These are phyloP conservation scores for Leucosporidium creatinivorum DNA, from an alignment of 768 basidiomycete species.

Conservation along the genomic window DNA sequence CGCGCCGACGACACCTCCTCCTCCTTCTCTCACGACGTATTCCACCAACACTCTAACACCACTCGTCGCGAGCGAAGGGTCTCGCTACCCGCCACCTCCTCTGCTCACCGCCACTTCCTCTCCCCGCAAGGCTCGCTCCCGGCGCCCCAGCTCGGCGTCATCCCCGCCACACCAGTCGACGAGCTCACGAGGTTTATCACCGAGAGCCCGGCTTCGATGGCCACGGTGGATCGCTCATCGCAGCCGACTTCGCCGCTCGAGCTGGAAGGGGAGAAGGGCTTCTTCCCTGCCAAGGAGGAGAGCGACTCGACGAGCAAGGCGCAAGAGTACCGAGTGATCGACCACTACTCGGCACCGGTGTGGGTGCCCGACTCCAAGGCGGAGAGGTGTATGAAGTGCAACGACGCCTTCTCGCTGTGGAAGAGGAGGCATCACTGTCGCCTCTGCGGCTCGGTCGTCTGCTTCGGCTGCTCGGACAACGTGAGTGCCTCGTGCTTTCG, in stretches of 20 bases:
- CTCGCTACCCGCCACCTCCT: slow-evolving; percentile 2
- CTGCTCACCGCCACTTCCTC: background rate
- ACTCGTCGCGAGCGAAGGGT: background rate
- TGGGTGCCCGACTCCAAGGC: slow-evolving; percentile 87
- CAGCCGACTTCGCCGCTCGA: no score
- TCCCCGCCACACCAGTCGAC: slow-evolving; percentile 13
- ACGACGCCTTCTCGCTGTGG: slow-evolving; percentile 80
- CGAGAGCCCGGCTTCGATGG: no score
- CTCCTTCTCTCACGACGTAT: background rate
- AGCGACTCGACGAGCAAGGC: no score
- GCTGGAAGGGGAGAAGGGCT: background rate
- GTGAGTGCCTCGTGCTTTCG: slow-evolving; percentile 45
- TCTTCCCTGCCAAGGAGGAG: background rate
- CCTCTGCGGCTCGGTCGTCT: slow-evolving; percentile 85
- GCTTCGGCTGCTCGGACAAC: slow-evolving; percentile 70
- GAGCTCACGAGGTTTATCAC: no score
- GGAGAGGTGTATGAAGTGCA: slow-evolving; percentile 78
- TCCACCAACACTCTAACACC: no score
- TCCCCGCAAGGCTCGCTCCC: background rate
- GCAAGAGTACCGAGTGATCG: slow-evolving; percentile 45
- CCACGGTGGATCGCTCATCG: background rate
- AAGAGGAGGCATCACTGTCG: slow-evolving; percentile 94
- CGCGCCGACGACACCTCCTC: slow-evolving; percentile 21
- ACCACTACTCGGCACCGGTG: slow-evolving; percentile 80
- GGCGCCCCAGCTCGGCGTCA: background rate